Evolutionary conservation across 306 rosid genomes (phyloP).

Genomic region (apple (Malus domestica)): ASM211411v1 NC_041800.1:2575001-2575500

Average conservation of each 20-base stretch:
- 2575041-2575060: not conserved
- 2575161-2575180: conserved; percentile 55
- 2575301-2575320: not conserved
- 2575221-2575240: not conserved
- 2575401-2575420: conserved; percentile 83
- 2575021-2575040: not conserved
- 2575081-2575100: conserved; percentile 7
- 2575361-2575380: conserved; percentile 44
- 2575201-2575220: not conserved
- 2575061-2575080: not conserved
- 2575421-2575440: conserved; percentile 73
- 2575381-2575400: conserved; percentile 57
- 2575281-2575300: not conserved
- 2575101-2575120: conserved; percentile 89
- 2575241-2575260: not conserved
- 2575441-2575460: conserved; percentile 10
- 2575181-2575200: not conserved
- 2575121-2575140: conserved; percentile 95
- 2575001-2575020: not conserved
- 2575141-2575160: conserved; percentile 86
- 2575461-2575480: conserved; percentile 6
- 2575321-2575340: conserved; percentile 5
- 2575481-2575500: not conserved
- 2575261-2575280: not conserved
- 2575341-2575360: conserved; percentile 45